phyloP scores from a whole-genome alignment of 2,329 filamentous ascomycete species.

The Pseudogymnoascus sp. region DNA sequence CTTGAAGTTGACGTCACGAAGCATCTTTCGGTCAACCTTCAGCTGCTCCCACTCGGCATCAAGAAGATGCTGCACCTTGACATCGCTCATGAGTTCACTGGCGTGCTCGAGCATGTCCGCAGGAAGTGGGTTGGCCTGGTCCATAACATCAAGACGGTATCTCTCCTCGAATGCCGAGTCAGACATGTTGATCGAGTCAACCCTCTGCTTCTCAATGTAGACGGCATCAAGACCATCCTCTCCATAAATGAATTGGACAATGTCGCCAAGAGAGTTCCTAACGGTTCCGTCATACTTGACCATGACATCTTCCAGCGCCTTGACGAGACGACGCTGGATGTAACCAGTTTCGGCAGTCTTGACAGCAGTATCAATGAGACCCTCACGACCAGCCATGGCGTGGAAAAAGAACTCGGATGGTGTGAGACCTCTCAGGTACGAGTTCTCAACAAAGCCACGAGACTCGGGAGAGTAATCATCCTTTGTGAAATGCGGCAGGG shows the following conservation, averaged over 20 bases:
- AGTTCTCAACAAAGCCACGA: slow-evolving; percentile 97
- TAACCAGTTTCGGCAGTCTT: slow-evolving; percentile 99
- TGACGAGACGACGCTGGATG: slow-evolving; percentile 95
- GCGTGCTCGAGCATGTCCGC: slow-evolving; percentile 79
- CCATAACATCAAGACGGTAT: slow-evolving; percentile 83
- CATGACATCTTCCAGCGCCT: slow-evolving; percentile 94
- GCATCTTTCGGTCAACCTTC: slow-evolving; percentile 60
- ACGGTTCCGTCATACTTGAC: slow-evolving; percentile 97
- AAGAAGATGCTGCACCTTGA: slow-evolving; percentile 75
- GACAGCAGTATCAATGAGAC: slow-evolving; percentile 98
- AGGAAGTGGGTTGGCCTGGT: slow-evolving; percentile 43
- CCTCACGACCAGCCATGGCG: slow-evolving; percentile 99
- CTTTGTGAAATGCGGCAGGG: slow-evolving; percentile 95
- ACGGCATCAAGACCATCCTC: slow-evolving; percentile 94
- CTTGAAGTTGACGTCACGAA: slow-evolving; percentile 58
- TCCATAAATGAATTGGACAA: slow-evolving; percentile 95
- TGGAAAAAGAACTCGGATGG: slow-evolving; percentile 99
- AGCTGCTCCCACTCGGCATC: slow-evolving; percentile 84
- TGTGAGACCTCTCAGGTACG: slow-evolving; percentile 89
- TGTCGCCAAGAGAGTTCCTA: slow-evolving; percentile 90
- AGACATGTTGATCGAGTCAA: slow-evolving; percentile 78
- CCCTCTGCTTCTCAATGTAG: slow-evolving; percentile 83
- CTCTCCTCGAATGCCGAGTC: slow-evolving; percentile 68
- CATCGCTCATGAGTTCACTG: slow-evolving; percentile 75
- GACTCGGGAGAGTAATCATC: slow-evolving; percentile 98